Evolutionary conservation across 2,329 filamentous ascomycete genomes (phyloP).

Genomic region (Alternaria solani): DNA sequence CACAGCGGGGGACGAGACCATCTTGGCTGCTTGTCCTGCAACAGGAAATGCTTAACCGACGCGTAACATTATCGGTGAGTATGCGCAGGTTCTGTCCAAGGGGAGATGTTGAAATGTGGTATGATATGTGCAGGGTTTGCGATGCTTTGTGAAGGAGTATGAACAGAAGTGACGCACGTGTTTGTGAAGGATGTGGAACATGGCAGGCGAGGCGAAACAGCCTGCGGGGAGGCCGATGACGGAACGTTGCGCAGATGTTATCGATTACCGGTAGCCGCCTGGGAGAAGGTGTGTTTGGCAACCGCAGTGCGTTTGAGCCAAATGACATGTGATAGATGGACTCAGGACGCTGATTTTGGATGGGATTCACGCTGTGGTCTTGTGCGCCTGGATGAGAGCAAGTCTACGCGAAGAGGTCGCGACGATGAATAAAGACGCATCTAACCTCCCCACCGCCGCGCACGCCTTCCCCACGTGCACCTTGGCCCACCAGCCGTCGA

Average conservation of each 20-base stretch:
- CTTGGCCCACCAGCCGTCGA: conserved; percentile 6
- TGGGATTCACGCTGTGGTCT: neutral
- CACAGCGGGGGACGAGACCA: neutral
- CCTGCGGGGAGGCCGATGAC: neutral
- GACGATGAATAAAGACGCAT: neutral
- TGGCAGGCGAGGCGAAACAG: neutral
- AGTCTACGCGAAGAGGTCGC: neutral
- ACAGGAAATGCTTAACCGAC: neutral
- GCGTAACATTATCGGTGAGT: neutral
- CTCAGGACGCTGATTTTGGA: neutral
- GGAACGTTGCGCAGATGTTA: neutral
- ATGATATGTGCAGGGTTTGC: neutral
- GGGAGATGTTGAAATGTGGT: neutral
- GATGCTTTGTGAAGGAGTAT: neutral
- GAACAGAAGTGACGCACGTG: neutral
- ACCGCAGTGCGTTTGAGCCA: neutral
- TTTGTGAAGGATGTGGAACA: neutral
- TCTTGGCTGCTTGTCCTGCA: neutral
- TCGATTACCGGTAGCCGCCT: neutral
- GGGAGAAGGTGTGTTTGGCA: neutral
- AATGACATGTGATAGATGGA: neutral
- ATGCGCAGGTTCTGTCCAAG: neutral
- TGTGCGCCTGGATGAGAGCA: neutral
- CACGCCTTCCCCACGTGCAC: conserved; percentile 26
- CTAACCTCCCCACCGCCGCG: conserved; percentile 7